phyloP scores from a whole-genome alignment of 345 rosid species.

The Anastatica hierochuntica region DNA sequence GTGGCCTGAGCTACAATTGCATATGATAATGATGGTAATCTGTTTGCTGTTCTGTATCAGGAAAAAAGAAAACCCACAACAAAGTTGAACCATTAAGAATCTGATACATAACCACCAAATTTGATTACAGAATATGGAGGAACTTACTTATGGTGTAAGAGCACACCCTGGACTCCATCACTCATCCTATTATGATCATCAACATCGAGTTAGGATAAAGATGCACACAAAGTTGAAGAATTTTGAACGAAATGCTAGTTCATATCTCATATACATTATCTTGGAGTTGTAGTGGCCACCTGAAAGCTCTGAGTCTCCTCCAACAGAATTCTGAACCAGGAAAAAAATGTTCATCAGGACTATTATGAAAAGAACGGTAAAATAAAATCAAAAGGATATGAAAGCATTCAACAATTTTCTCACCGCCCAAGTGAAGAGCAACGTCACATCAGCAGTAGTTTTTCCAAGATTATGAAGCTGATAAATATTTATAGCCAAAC shows the following conservation, averaged over 20 bases:
- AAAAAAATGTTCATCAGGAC: no score
- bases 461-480: conserved; percentile 73
- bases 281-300: conserved; percentile 78
- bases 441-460: conserved; percentile 52
- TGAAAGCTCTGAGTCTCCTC: conserved; percentile 77
- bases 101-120: no score
- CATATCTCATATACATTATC: conserved; percentile 37
- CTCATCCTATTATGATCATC: conserved; percentile 41
- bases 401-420: conserved; percentile 19
- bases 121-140: neutral
- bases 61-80: neutral
- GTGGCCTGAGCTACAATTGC: conserved; percentile 66
- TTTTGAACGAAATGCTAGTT: neutral
- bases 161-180: conserved; percentile 56
- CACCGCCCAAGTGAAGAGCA: conserved; percentile 98
- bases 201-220: neutral
- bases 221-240: neutral
- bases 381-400: neutral
- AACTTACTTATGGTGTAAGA: conserved; percentile 75
- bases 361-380: neutral
- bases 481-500: conserved; percentile 2
- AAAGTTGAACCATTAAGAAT: conserved; percentile 9
- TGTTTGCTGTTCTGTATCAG: conserved; percentile 61
- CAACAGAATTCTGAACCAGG: conserved; percentile 70
- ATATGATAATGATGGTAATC: conserved; percentile 46